Conservation (phyloP, 2,329 filamentous ascomycete species). For the Coniochaeta sp. region DNA sequence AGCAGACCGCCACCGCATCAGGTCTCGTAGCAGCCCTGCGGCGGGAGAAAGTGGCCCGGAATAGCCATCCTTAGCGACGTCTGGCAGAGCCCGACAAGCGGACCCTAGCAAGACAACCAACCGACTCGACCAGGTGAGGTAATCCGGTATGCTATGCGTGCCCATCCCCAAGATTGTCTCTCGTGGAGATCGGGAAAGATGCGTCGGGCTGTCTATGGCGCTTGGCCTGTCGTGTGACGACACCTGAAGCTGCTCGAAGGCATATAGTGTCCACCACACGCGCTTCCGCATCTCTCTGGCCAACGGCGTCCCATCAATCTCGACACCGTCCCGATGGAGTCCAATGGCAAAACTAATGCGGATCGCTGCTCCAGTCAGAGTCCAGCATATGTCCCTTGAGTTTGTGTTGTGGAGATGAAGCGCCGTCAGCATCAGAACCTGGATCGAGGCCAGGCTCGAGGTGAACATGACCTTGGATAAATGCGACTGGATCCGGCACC, state of each 20-base stretch:
- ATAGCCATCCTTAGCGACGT: slow-evolving; percentile 24
- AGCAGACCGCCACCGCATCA: slow-evolving; percentile 27
- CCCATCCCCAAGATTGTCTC: slow-evolving; percentile 25
- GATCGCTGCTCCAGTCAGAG: slow-evolving; percentile 31
- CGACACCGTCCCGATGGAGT: slow-evolving; percentile 31
- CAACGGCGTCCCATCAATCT: slow-evolving; percentile 23
- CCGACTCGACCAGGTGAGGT: slow-evolving; percentile 26
- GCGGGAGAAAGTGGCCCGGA: slow-evolving; percentile 27
- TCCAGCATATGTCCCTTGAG: slow-evolving; percentile 31
- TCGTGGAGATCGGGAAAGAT: slow-evolving; percentile 22
- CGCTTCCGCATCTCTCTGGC: slow-evolving; percentile 20
- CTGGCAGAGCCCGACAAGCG: slow-evolving; percentile 26
- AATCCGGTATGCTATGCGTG: slow-evolving; percentile 22
- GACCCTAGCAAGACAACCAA: slow-evolving; percentile 27
- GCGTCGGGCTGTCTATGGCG: slow-evolving; percentile 27
- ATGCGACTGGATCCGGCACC: slow-evolving; percentile 28
- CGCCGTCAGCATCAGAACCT: slow-evolving; percentile 31
- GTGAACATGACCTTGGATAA: slow-evolving; percentile 33
- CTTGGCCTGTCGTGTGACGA: slow-evolving; percentile 34
- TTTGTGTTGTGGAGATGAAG: slow-evolving; percentile 36
- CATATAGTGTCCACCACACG: slow-evolving; percentile 25
- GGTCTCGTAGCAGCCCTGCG: slow-evolving; percentile 25
- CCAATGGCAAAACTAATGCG: slow-evolving; percentile 35
- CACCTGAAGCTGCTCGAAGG: slow-evolving; percentile 30
- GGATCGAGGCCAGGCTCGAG: slow-evolving; percentile 30